Percentiles rank a stretch among this genome's conserved stretches.
phyloP scores from a whole-genome alignment of 2,329 filamentous ascomycete genomes.

The Aspergillus hiratsukae region DNA sequence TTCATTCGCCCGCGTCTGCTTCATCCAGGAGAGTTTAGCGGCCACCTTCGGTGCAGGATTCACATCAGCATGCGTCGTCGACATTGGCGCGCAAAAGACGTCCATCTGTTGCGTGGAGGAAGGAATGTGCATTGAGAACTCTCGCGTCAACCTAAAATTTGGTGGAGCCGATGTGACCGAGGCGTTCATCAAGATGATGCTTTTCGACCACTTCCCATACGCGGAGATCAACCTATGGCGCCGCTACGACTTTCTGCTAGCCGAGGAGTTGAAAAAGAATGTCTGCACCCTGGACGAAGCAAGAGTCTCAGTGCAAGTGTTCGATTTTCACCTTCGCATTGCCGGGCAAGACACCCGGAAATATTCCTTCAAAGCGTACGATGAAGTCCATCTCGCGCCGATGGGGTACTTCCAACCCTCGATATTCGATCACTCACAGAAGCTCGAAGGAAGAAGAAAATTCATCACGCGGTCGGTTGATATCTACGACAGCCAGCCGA shows the following conservation, averaged over 20 bases:
- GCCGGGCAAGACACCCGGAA: constrained; percentile 85
- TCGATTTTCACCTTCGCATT: constrained; percentile 84
- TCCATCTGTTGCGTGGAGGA: constrained; percentile 96
- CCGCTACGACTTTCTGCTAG: constrained; percentile 86
- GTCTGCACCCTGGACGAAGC: constrained; percentile 88
- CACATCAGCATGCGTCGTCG: constrained; percentile 89
- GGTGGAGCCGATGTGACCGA: constrained; percentile 91
- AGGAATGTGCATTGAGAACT: constrained; percentile 90
- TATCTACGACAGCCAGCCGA: constrained; percentile 86
- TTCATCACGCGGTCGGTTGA: constrained; percentile 86
- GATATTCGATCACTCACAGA: constrained; percentile 78
- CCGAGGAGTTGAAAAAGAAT: constrained; percentile 92
- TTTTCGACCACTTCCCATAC: constrained; percentile 94
- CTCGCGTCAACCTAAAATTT: constrained; percentile 89
- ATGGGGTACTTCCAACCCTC: constrained; percentile 90
- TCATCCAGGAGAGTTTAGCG: constrained; percentile 93
- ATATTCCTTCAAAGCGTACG: constrained; percentile 94
- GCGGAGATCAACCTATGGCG: constrained; percentile 86
- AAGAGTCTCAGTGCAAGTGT: constrained; percentile 81
- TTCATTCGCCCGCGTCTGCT: constrained; percentile 81
- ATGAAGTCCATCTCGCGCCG: constrained; percentile 88
- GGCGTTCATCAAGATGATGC: constrained; percentile 95
- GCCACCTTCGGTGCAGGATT: constrained; percentile 94
- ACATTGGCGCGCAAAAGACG: constrained; percentile 95
- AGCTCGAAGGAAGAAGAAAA: constrained; percentile 73